Evolutionary conservation across 768 basidiomycete species (phyloP), one percentile per base, ranked within the genome.

Genomic region (Naganishia kalamii): DNA sequence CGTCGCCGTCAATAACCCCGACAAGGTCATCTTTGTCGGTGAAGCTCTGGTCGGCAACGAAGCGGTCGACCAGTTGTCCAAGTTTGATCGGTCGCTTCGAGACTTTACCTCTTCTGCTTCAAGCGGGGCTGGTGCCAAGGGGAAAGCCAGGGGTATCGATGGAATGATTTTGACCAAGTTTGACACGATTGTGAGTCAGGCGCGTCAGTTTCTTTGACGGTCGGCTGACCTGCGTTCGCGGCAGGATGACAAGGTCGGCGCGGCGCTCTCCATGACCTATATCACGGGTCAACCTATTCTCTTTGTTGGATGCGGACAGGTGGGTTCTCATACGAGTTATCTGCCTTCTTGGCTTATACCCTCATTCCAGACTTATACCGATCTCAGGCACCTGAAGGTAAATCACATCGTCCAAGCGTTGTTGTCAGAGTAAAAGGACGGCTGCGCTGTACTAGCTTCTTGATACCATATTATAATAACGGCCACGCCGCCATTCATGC

Each of bases 131-230:
- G 76, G 74, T 0, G 59, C 49, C 11, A 63, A 68, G 67, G 63
- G 72, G 40, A 74, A 74, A 61, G 67, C 57, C 37, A 85, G 96
- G 23, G 96, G 96, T 5, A 94, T 99, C 67, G 96, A 99, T 75
- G 96, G 94, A 27, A 98, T 96, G 88, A 82, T 99, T 47, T 85
- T 99, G 65, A 99, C 96, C 33, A 99, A 99, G 79, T 98, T 96
- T 88, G 96, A 99, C 74, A 98, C 94, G 1, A 96, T 98, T 23
- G 93, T 89, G 63, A 62, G 83, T 77, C 5, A 3, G 15, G 29
- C 7, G 15, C 1, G 54, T 54, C 33, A 11, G 47, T 40, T 13
- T 29, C n/a, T 4, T 23, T 29, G 8, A n/a, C 29, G 29, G 48
- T 25, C 41, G 15, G 49, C 50, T 62, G 37, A n/a, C 60, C 21